Conservation (phyloP, 495 filamentous ascomycete genomes). For the Cladorrhinum samala region DNA sequence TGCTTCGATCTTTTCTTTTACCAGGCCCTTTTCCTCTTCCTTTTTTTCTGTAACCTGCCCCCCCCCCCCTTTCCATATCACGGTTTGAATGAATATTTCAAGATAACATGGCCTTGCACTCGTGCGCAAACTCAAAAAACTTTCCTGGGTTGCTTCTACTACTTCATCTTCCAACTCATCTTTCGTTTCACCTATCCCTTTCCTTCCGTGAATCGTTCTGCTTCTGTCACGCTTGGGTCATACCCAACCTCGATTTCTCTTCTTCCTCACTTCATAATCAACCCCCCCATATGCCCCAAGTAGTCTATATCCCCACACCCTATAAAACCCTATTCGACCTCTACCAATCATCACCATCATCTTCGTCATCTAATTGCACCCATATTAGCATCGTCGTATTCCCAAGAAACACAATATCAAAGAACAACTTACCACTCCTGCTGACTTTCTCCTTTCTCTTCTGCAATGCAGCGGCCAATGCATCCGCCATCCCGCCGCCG, state of each 20-base stretch:
- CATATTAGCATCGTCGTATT: slow-evolving; percentile 24
- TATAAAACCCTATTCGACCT: not conserved
- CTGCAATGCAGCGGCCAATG: slow-evolving; percentile 67
- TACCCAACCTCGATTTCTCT: too few relatives aligned
- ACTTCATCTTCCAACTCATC: too few relatives aligned
- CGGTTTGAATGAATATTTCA: not conserved
- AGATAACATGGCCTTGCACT: not conserved
- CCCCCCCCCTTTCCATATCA: not conserved
- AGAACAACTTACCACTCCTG: slow-evolving; percentile 83
- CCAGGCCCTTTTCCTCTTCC: not conserved
- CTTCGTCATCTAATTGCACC: slow-evolving; percentile 61
- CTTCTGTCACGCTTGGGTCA: too few relatives aligned
- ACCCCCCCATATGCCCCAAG: not conserved
- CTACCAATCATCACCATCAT: slow-evolving; percentile 74
- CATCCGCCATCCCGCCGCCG: slow-evolving; percentile 67
- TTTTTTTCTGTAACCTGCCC: too few relatives aligned
- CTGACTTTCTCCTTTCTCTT: slow-evolving; percentile 85
- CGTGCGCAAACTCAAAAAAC: too few relatives aligned
- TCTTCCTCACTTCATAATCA: too few relatives aligned
- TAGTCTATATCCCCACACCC: not conserved
- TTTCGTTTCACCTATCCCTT: too few relatives aligned
- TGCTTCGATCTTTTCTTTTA: too few relatives aligned
- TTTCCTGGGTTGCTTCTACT: too few relatives aligned
- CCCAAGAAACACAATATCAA: too few relatives aligned
- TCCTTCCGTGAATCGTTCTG: too few relatives aligned